phyloP scores from a whole-genome alignment of 2,329 filamentous ascomycete species.

The Fusarium brevicatenulatum region DNA sequence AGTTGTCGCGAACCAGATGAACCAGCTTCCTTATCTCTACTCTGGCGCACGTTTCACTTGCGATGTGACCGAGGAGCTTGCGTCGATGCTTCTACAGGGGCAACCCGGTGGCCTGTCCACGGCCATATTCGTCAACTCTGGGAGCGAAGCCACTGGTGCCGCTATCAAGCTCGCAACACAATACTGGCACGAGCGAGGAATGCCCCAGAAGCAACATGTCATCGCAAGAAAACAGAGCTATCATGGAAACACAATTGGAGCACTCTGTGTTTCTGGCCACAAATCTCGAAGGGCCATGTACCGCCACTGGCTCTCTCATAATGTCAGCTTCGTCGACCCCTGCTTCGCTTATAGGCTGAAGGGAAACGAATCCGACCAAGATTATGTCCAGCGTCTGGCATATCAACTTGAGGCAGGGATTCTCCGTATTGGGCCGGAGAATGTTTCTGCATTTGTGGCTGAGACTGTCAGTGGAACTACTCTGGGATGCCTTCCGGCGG shows the following conservation, averaged over 20 bases:
- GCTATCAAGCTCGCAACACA: neutral
- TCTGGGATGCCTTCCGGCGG: neutral
- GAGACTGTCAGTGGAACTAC: constrained; percentile 7
- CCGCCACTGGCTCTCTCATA: constrained; percentile 23
- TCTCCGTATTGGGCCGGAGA: neutral
- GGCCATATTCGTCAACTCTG: constrained; percentile 2
- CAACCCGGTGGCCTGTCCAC: neutral
- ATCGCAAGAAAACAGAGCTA: constrained; percentile 59
- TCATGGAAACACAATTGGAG: constrained; percentile 61
- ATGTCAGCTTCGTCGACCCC: constrained; percentile 39
- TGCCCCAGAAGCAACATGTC: constrained; percentile 52
- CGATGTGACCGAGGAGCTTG: constrained; percentile 45
- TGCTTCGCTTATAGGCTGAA: constrained; percentile 32
- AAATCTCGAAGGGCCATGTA: constrained; percentile 21
- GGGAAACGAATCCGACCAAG: constrained; percentile 37
- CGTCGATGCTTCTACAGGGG: constrained; percentile 40
- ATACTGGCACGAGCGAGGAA: constrained; percentile 55
- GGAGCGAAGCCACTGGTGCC: neutral
- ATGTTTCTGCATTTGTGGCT: constrained; percentile 5
- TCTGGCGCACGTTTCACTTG: constrained; percentile 30
- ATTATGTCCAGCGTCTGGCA: neutral
- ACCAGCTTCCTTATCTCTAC: constrained; percentile 20
- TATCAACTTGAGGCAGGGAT: neutral
- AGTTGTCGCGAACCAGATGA: constrained; percentile 3
- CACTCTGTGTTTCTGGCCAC: constrained; percentile 52